Evolutionary conservation across 768 basidiomycete genomes (phyloP).

Genomic region (Podaxis sp.): DNA sequence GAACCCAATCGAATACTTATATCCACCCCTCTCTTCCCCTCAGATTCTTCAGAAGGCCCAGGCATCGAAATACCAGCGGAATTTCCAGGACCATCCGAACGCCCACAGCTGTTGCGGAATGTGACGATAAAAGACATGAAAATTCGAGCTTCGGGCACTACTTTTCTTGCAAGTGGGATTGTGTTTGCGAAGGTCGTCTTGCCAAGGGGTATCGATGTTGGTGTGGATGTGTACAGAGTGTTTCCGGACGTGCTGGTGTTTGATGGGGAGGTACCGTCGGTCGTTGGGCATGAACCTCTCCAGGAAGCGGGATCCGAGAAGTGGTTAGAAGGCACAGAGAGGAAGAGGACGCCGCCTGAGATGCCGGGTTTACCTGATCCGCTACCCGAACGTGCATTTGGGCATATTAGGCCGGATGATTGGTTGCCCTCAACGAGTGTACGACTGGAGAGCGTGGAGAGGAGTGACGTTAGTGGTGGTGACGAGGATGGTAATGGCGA

Average conservation of each 20-base stretch:
- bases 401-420: conserved; percentile 62
- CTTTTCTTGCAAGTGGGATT: conserved; percentile 65
- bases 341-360: conserved; percentile 30
- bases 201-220: conserved; percentile 63
- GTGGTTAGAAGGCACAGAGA: neutral
- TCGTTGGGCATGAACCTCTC: neutral
- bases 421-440: conserved; percentile 54
- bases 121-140: conserved; percentile 78
- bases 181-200: conserved; percentile 64
- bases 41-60: conserved; percentile 27
- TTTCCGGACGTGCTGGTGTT: conserved; percentile 76
- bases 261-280: conserved; percentile 57
- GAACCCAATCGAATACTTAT: conserved; percentile 54
- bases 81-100: conserved; percentile 65
- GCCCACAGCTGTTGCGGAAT: conserved; percentile 62
- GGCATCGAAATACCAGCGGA: conserved; percentile 38
- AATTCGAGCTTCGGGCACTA: conserved; percentile 43
- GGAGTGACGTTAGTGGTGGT: conserved; percentile 22
- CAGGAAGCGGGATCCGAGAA: neutral
- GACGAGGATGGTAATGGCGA: conserved; percentile 9
- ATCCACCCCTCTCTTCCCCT: conserved; percentile 37
- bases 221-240: conserved; percentile 57
- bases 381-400: conserved; percentile 69
- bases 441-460: conserved; percentile 28
- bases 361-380: conserved; percentile 56